These are phyloP conservation scores for Penicillium lividum DNA, from an alignment of 495 filamentous ascomycete species.

Conservation along the genomic window DNA sequence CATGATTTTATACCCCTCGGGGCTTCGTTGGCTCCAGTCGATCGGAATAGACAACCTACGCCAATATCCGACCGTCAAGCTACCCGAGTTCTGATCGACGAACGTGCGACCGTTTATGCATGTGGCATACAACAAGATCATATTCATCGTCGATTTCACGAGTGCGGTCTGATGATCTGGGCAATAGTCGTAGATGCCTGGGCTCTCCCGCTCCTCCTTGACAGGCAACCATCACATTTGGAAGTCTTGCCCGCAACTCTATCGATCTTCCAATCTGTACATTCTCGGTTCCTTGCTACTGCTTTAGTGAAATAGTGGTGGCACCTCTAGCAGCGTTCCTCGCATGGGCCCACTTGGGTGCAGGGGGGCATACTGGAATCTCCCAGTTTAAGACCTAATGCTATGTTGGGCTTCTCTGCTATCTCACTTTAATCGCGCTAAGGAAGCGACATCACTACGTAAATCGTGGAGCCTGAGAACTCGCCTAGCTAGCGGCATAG, in stretches of 20 bases:
- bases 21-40: neutral
- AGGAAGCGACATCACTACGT: neutral
- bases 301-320: neutral
- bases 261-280: neutral
- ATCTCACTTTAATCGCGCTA: neutral
- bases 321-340: conserved; percentile 1
- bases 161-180: neutral
- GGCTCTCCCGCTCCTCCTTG: neutral
- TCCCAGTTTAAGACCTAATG: neutral
- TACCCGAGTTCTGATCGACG: neutral
- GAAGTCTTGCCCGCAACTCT: neutral
- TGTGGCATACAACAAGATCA: neutral
- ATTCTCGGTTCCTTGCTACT: neutral
- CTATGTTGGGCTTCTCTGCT: neutral
- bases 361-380: neutral
- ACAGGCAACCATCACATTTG: neutral
- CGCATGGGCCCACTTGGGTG: conserved; percentile 1
- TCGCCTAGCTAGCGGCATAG: neutral
- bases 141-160: neutral
- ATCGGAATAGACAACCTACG: neutral
- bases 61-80: conserved; percentile 1
- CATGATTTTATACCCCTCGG: neutral
- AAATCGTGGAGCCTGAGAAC: neutral
- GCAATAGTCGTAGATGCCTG: conserved; percentile 10
- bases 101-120: neutral